Evolutionary conservation across 73 alveolate species (phyloP).

Genomic region (Effrenium voratum): DNA sequence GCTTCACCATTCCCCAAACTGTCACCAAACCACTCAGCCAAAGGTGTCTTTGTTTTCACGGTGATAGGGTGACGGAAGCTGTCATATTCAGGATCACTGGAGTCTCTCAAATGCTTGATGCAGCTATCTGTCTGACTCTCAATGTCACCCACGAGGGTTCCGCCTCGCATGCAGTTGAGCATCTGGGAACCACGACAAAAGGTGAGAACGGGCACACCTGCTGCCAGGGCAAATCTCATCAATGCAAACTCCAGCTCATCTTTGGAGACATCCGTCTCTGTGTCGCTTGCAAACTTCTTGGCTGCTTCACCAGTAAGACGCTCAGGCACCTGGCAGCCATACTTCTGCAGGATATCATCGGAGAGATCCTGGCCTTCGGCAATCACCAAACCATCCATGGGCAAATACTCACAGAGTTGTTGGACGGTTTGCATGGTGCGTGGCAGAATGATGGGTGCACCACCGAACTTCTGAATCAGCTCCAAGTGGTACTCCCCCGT

Average conservation of each 20-base stretch:
- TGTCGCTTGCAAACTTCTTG: constrained; percentile 84
- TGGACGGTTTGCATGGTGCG: constrained; percentile 49
- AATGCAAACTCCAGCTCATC: constrained; percentile 78
- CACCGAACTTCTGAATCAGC: constrained; percentile 71
- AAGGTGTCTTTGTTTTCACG: constrained; percentile 38
- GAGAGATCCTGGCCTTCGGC: constrained; percentile 89
- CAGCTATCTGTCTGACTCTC: constrained; percentile 72
- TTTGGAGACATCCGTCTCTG: constrained; percentile 82
- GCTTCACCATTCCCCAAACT: background rate
- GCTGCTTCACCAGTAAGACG: constrained; percentile 69
- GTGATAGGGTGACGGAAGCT: constrained; percentile 67
- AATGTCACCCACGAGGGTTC: constrained; percentile 69
- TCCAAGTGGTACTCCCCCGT: constrained; percentile 68
- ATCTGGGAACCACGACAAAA: constrained; percentile 81
- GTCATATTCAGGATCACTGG: constrained; percentile 57
- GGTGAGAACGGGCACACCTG: constrained; percentile 60
- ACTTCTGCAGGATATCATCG: constrained; percentile 50
- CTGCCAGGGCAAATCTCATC: constrained; percentile 56
- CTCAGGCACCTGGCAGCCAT: constrained; percentile 74
- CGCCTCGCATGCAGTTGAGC: constrained; percentile 79
- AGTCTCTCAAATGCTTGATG: constrained; percentile 57
- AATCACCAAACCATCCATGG: constrained; percentile 77
- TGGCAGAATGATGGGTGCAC: constrained; percentile 84
- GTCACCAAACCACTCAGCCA: constrained; percentile 70
- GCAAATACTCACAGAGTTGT: constrained; percentile 69